Base-by-base conservation (phyloP, 352 stramenopile species). In the Globisporangium spinosum region DNA sequence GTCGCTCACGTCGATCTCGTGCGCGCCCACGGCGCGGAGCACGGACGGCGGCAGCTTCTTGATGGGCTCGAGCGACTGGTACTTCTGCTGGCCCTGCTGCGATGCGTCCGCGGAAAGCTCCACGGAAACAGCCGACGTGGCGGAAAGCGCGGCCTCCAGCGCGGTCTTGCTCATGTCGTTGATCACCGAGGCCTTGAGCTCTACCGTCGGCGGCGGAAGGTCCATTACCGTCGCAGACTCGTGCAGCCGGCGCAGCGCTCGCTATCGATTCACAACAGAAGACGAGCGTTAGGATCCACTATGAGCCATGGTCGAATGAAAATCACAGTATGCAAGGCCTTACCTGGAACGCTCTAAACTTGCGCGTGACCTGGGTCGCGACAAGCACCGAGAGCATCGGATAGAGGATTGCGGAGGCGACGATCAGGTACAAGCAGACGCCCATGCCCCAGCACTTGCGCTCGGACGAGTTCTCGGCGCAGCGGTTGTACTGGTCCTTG, bases 371-470 rank as follows among this genome's bases (percentile, higher is more conserved):
- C 49, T 87, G 77, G 6, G 72, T 78, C 49, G 86, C 80, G 38
- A 93, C 77, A 2, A 90, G 61, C n/a, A 93, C 77, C 1, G 81
- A 80, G 9, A 91, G 70, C 34, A 87, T 51, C 10, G 82, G 77
- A 59, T 93, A 91, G 34, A 90, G 56, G 2, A 91, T 70, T 1
- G 78, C 79, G 8, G 65, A 71, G n/a, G 66, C 71, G 22, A 93
- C 69, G 12, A 85, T 32, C 1, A 91, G 70, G 58, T 91, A 94
- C 13, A 90, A 58, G 53, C 78, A 87, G 3, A 75, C 49, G 15
- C 83, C 82, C n/a, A 94, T 85, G 29, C 82, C 73, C 86, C 86
- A 94, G 65, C 86, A 94, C 54, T 70, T 83, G n/a, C 84, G 80
- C 13, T 77, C 67, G 1, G 66, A 65, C 54, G 75, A 56, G 65